Evolutionary conservation across 2,329 filamentous ascomycete species (phyloP).

Genomic region (Trematosphaeria pertusa): DNA sequence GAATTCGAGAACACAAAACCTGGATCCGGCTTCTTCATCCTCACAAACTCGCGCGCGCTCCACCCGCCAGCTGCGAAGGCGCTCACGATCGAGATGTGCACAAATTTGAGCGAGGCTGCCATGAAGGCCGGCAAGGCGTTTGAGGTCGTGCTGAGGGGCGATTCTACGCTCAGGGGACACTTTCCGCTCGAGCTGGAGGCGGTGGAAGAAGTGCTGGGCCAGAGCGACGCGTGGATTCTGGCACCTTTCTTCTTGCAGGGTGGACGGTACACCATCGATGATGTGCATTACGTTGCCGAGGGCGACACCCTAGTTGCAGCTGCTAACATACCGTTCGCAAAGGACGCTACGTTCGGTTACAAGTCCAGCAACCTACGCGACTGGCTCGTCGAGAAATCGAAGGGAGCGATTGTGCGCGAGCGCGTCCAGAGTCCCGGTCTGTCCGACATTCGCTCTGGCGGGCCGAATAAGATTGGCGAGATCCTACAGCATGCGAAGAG

Average conservation of each 20-base stretch:
- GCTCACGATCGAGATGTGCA: conserved; percentile 60
- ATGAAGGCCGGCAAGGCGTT: conserved; percentile 49
- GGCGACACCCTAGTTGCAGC: conserved; percentile 59
- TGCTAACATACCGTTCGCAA: conserved; percentile 62
- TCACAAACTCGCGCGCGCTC: conserved; percentile 66
- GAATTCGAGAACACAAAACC: conserved; percentile 53
- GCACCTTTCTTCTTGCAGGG: conserved; percentile 68
- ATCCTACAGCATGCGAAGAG: conserved; percentile 48
- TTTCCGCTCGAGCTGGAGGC: conserved; percentile 64
- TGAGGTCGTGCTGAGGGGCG: conserved; percentile 64
- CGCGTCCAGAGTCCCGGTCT: conserved; percentile 55
- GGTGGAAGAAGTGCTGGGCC: conserved; percentile 58
- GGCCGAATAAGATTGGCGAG: conserved; percentile 51
- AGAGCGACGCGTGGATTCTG: conserved; percentile 61
- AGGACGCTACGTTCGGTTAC: conserved; percentile 66
- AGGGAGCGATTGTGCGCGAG: conserved; percentile 48
- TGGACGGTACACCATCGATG: conserved; percentile 63
- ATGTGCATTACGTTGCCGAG: conserved; percentile 66
- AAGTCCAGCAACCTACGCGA: conserved; percentile 60
- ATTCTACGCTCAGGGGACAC: conserved; percentile 64
- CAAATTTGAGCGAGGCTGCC: conserved; percentile 57
- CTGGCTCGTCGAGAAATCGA: conserved; percentile 63
- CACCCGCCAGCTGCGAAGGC: conserved; percentile 56
- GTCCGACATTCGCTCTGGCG: conserved; percentile 57
- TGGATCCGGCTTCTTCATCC: conserved; percentile 69